Percentiles rank a stretch among this genome's conserved stretches.
phyloP scores from a whole-genome alignment of 208 protist species.

The Wallacemonas sp. region DNA sequence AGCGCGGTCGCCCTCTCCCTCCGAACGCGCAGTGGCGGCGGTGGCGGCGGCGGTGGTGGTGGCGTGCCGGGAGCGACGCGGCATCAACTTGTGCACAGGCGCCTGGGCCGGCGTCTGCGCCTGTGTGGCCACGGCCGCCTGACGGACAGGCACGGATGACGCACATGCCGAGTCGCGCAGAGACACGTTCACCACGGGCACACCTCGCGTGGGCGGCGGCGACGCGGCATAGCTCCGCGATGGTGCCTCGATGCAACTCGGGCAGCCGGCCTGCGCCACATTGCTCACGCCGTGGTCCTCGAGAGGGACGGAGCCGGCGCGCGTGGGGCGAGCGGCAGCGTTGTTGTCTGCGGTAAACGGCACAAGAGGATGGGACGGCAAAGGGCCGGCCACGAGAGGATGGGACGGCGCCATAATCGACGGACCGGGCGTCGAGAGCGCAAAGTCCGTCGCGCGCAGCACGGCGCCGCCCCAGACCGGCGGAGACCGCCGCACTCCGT shows the following conservation, averaged over 20 bases:
- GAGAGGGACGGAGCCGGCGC: background rate
- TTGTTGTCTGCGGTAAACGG: too few species aligned
- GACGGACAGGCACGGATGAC: background rate
- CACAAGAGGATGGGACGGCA: too few species aligned
- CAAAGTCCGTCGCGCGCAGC: constrained; percentile 3
- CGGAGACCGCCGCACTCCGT: too few species aligned
- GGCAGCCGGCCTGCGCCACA: too few species aligned
- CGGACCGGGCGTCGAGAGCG: background rate
- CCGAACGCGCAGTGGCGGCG: too few species aligned
- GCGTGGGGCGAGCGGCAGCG: too few species aligned
- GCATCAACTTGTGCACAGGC: background rate
- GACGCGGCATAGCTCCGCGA: background rate
- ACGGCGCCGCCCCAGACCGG: background rate
- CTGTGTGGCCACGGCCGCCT: too few species aligned
- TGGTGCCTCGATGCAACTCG: too few species aligned
- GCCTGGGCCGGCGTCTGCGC: too few species aligned
- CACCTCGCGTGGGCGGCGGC: background rate
- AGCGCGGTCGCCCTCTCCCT: too few species aligned
- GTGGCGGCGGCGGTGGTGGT: background rate
- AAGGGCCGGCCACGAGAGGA: too few species aligned
- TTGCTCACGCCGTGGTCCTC: background rate
- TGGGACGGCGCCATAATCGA: background rate
- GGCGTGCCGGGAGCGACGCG: background rate
- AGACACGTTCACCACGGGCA: background rate
- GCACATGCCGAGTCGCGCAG: background rate